Conservation (phyloP, 179 eudicot species). For the Silene noctiflora region DNA sequence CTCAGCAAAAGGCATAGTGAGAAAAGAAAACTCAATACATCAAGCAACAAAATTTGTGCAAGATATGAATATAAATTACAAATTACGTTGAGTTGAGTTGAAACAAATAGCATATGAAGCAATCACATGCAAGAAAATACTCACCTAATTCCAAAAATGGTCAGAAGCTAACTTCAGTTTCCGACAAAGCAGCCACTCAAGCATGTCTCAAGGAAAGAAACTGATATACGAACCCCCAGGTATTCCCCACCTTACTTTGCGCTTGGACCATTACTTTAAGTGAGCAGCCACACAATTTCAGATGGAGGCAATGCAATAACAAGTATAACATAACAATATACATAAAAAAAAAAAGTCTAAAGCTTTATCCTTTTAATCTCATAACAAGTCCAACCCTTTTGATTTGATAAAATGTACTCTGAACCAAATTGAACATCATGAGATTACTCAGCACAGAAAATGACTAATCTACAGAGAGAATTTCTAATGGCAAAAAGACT, state of each 20-base stretch:
- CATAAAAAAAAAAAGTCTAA: not conserved
- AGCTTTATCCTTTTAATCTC: slow-evolving; percentile 9
- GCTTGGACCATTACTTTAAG: not conserved
- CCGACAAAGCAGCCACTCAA: not conserved
- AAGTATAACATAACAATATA: too few species aligned
- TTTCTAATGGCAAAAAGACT: slow-evolving; percentile 22
- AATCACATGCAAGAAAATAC: not conserved
- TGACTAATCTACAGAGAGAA: slow-evolving; percentile 8
- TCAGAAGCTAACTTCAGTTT: slow-evolving; percentile 4
- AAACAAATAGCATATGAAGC: not conserved
- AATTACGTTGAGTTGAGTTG: not conserved
- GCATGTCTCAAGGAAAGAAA: not conserved
- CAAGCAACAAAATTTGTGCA: slow-evolving; percentile 5
- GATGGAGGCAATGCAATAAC: slow-evolving; percentile 11
- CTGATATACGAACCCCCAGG: not conserved
- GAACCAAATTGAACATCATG: not conserved
- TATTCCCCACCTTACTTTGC: not conserved
- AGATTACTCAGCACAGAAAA: slow-evolving; percentile 1
- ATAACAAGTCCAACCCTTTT: not conserved
- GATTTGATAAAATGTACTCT: not conserved
- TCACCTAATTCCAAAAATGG: not conserved
- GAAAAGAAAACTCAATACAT: not conserved
- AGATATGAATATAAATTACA: not conserved
- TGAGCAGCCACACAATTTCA: not conserved
- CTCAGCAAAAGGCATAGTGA: not conserved